Evolutionary conservation across 1,284 basidiomycete genomes (phyloP).

Genomic region (Moniliella sp.): DNA sequence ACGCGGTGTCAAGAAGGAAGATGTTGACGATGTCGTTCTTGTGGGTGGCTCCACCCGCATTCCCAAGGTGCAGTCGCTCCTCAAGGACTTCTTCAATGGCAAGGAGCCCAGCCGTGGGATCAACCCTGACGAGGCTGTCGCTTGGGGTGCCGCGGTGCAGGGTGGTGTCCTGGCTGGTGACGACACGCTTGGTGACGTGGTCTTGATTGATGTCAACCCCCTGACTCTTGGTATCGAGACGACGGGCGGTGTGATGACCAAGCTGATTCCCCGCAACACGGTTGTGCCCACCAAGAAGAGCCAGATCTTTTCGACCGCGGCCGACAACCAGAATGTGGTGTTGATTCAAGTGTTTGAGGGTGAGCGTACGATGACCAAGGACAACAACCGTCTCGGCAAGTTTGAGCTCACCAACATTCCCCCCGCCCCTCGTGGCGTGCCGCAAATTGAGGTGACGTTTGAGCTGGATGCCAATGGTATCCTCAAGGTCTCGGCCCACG

Average conservation of each 20-base stretch:
- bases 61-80: conserved; percentile 86
- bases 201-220: conserved; percentile 86
- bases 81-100: conserved; percentile 71
- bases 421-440: conserved; percentile 73
- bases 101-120: conserved; percentile 80
- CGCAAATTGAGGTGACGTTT: conserved; percentile 34
- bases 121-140: conserved; percentile 55
- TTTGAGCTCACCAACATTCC: conserved; percentile 82
- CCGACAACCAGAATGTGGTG: conserved; percentile 33
- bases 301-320: conserved; percentile 71
- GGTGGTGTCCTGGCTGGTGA: conserved; percentile 82
- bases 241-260: conserved; percentile 92
- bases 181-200: conserved; percentile 55
- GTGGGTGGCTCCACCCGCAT: conserved; percentile 97
- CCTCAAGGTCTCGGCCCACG: conserved; percentile 30
- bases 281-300: conserved; percentile 93
- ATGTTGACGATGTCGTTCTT: conserved; percentile 65
- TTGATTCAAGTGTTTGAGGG: conserved; percentile 69
- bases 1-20: conserved; percentile 94
- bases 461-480: conserved; percentile 34
- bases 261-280: conserved; percentile 85
- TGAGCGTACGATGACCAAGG: conserved; percentile 81
- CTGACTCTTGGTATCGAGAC: conserved; percentile 92
- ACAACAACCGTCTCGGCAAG: conserved; percentile 91
- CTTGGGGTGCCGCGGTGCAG: conserved; percentile 90